Conservation (phyloP, 345 rosid species). For the thale cress (Arabidopsis thaliana) region TAIR10.1 NC_003071.7:13120001-13120500, state of each 20-base stretch:
- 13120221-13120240: slow-evolving; percentile 64
- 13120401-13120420: slow-evolving; percentile 40
- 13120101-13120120: background rate
- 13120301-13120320: background rate
- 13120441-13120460: slow-evolving; percentile 15
- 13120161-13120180: slow-evolving; percentile 48
- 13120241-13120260: slow-evolving; percentile 53
- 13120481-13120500: slow-evolving; percentile 16
- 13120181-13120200: slow-evolving; percentile 54
- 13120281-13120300: background rate
- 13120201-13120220: slow-evolving; percentile 50
- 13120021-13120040: slow-evolving; percentile 41
- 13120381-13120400: slow-evolving; percentile 14
- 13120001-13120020: slow-evolving; percentile 50
- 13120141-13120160: slow-evolving; percentile 8
- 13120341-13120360: slow-evolving; percentile 3
- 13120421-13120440: slow-evolving; percentile 15
- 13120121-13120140: slow-evolving; percentile 12
- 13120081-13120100: slow-evolving; percentile 64
- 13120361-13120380: background rate
- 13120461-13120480: slow-evolving; percentile 13
- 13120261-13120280: slow-evolving; percentile 26
- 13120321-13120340: slow-evolving; percentile 26
- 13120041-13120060: slow-evolving; percentile 56
- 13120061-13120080: slow-evolving; percentile 75